Conservation (phyloP, 306 rosid species). For the Alnus glutinosa region DNA sequence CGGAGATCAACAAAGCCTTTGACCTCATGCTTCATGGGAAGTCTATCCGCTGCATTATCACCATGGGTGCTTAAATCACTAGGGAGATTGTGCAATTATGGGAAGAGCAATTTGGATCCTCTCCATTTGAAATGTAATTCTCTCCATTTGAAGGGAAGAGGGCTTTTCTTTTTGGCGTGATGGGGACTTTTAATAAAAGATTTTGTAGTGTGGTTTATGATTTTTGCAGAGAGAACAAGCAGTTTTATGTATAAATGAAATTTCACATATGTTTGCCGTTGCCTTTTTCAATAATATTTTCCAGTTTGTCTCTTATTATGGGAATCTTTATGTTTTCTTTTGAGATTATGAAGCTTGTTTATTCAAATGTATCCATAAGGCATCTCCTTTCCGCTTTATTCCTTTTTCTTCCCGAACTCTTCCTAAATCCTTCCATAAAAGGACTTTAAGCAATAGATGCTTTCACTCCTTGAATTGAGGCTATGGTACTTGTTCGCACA, state of each 20-base stretch:
- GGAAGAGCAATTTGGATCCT: no score
- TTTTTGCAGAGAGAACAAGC: neutral
- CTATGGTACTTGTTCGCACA: no score
- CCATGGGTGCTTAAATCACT: neutral
- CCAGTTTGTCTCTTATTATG: no score
- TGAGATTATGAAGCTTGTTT: neutral
- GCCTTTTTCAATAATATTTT: no score
- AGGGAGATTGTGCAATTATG: neutral
- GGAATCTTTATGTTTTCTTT: no score
- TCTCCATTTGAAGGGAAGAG: neutral
- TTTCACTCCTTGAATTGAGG: no score
- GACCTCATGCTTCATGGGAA: slow-evolving; percentile 68
- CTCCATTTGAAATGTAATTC: no score
- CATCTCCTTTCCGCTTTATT: neutral
- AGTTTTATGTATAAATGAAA: no score
- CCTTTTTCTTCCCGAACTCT: neutral
- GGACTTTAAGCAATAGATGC: neutral
- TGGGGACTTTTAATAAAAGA: no score
- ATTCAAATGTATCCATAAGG: neutral
- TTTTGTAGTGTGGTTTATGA: neutral
- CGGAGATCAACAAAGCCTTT: slow-evolving; percentile 78
- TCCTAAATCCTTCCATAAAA: neutral
- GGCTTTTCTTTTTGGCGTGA: no score
- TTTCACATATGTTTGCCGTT: no score
- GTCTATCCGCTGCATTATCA: slow-evolving; percentile 59